These are phyloP conservation scores for Cyberlindnera xishuangbannaensis DNA, from an alignment of 805 yeast species.

Conservation along the genomic window DNA sequence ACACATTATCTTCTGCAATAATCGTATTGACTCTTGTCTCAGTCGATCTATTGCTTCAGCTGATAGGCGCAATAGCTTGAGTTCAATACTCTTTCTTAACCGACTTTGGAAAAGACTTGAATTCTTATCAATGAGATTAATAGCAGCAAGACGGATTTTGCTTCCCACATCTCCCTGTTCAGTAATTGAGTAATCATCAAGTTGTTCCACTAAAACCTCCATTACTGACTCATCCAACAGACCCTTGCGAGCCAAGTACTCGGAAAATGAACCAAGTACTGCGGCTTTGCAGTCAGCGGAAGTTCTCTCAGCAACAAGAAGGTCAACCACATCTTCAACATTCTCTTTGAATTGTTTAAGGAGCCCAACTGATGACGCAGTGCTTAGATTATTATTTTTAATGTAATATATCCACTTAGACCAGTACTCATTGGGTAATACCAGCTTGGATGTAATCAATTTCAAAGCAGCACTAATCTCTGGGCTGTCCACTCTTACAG, in stretches of 20 bases:
- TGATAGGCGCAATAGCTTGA: constrained; percentile 46
- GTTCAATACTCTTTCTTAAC: constrained; percentile 20
- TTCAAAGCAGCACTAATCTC: constrained; percentile 8
- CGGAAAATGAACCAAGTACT: constrained; percentile 16
- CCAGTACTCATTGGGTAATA: constrained; percentile 7
- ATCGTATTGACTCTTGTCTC: constrained; percentile 35
- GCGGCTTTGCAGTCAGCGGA: constrained; percentile 14
- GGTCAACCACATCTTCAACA: constrained; percentile 7
- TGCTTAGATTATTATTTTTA: constrained; percentile 31
- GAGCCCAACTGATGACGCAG: constrained; percentile 34
- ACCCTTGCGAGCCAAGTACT: constrained; percentile 3
- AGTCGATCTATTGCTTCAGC: constrained; percentile 60
- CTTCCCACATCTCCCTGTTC: constrained; percentile 93
- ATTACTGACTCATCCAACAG: constrained; percentile 2
- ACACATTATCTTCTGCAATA: constrained; percentile 29
- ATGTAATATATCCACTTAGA: constrained; percentile 34
- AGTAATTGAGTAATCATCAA: constrained; percentile 75
- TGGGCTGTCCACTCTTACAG: constrained; percentile 16
- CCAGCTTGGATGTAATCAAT: constrained; percentile 12
- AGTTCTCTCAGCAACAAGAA: constrained; percentile 22
- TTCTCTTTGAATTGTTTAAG: constrained; percentile 9
- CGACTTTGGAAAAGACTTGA: constrained; percentile 8
- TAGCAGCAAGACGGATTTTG: constrained; percentile 50
- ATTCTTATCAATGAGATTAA: constrained; percentile 34
- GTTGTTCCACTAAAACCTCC: constrained; percentile 28